These are phyloP conservation scores for Fusarium sp. DNA, from an alignment of 2,329 filamentous ascomycete species.

Conservation along the genomic window DNA sequence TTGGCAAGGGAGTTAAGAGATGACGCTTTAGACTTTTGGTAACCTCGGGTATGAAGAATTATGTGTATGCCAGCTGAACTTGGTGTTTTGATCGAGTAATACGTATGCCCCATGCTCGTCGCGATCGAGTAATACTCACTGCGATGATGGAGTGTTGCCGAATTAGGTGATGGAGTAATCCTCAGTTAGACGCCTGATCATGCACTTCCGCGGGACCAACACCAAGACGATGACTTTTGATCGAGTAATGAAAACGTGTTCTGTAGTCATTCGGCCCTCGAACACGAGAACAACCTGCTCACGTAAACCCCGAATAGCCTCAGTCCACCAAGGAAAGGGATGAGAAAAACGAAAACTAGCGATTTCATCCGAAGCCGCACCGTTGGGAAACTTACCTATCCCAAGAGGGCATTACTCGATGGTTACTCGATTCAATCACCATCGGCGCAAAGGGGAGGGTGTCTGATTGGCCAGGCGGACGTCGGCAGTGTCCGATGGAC, in stretches of 20 bases:
- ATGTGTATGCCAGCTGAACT: slow-evolving; percentile 3
- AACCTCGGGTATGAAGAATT: neutral
- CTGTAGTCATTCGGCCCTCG: slow-evolving; percentile 3
- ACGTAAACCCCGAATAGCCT: slow-evolving; percentile 12
- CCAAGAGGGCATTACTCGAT: slow-evolving; percentile 51
- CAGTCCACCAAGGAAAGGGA: neutral
- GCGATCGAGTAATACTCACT: neutral
- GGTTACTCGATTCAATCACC: slow-evolving; percentile 58
- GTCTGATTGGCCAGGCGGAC: slow-evolving; percentile 40
- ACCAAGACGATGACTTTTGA: slow-evolving; percentile 12
- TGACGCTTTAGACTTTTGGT: slow-evolving; percentile 9
- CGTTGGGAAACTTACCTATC: neutral
- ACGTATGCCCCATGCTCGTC: neutral
- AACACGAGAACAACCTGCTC: slow-evolving; percentile 16
- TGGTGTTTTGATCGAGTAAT: slow-evolving; percentile 30
- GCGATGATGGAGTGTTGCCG: slow-evolving; percentile 15
- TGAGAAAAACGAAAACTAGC: neutral
- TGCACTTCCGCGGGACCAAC: slow-evolving; percentile 15
- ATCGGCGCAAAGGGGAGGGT: slow-evolving; percentile 10
- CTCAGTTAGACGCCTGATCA: neutral
- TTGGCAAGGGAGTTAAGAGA: neutral
- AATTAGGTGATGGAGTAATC: slow-evolving; percentile 3
- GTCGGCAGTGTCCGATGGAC: slow-evolving; percentile 41
- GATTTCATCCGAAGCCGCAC: neutral
- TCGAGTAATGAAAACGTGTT: slow-evolving; percentile 26